Evolutionary conservation across 2,329 filamentous ascomycete species (phyloP).

Genomic region (Aurifilum marmelostoma): DNA sequence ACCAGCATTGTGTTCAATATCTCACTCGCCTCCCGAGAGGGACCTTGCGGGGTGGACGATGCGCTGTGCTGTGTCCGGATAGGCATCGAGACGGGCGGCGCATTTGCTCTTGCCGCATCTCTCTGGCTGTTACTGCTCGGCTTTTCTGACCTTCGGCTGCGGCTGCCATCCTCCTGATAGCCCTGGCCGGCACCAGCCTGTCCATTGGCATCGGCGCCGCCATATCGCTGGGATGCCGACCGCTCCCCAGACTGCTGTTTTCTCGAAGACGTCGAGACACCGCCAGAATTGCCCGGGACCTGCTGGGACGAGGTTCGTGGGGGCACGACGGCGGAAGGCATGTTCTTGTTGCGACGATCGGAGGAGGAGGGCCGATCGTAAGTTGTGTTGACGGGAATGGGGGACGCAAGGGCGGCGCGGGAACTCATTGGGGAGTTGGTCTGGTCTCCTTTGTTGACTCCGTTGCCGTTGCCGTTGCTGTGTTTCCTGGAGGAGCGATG

Average conservation of each 20-base stretch:
- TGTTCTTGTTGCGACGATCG: conserved; percentile 61
- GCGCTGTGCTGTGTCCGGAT: conserved; percentile 49
- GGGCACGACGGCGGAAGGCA: conserved; percentile 75
- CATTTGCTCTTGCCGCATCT: conserved; percentile 41
- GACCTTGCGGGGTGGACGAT: conserved; percentile 58
- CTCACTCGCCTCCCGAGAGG: conserved; percentile 77
- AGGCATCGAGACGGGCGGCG: conserved; percentile 45
- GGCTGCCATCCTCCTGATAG: conserved; percentile 41
- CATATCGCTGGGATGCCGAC: conserved; percentile 21
- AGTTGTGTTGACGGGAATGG: conserved; percentile 43
- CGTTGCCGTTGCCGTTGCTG: conserved; percentile 25
- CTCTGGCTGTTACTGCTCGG: conserved; percentile 42
- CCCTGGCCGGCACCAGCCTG: conserved; percentile 39
- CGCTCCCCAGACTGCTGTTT: conserved; percentile 37
- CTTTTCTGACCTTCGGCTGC: conserved; percentile 45
- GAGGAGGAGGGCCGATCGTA: conserved; percentile 48
- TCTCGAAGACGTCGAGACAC: conserved; percentile 47
- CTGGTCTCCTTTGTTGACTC: conserved; percentile 33
- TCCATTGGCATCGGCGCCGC: conserved; percentile 39
- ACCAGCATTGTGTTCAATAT: conserved; percentile 78
- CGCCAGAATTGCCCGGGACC: conserved; percentile 40
- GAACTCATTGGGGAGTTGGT: conserved; percentile 51
- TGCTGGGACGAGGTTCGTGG: conserved; percentile 78
- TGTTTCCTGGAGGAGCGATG: conserved; percentile 50
- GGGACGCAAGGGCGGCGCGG: conserved; percentile 49